Base-by-base conservation (phyloP, 768 basidiomycete genomes). In the Lactarius vividus region DNA sequence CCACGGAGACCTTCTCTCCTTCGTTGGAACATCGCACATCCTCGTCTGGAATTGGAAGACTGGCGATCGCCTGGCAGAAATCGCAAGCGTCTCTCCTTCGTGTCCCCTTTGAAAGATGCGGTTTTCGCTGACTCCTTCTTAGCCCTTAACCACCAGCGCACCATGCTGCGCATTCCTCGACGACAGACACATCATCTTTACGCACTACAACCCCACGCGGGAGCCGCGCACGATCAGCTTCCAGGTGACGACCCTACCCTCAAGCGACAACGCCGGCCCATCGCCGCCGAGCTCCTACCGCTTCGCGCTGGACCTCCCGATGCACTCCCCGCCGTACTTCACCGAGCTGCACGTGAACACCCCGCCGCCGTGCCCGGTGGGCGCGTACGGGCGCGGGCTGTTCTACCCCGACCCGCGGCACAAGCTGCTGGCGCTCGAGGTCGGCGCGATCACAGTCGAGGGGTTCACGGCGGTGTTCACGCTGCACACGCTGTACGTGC, bases 41-140 rank as follows among this genome's bases (percentile, higher is more conserved):
- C 37, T 58, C 8, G 57, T 64, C 13, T 59, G 42, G 57, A 31
- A 53, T 49, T 64, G 63, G 63, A 64, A 59, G 49, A 64, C 63
- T 1, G 57, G 63, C 2, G 57, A 52, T 29, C 37, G 4, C 0
- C 29, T 53, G 6, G 35, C 46, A 18, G 39, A 53, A 23, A 59
- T 64, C 35, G 63, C 29, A 28, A 37, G 63, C 58, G 7, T 6
- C 35, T 29, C 55, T 42, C 7, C n/a, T 18, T 46, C 18, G 4
- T 42, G 18, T 26, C 7, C n/a, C 28, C 3, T 11, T 33, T 10
- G 8, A n/a, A 11, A 15, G 42, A 20, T 3, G 5, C 49, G 15
- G 40, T 29, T 20, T 29, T 55, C 1, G 20, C 39, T 62, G 28
- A 31, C 15, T 4, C 7, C 39, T n/a, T 31, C 28, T 13, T 28